Conservation (phyloP, 2,329 filamentous ascomycete species). For the Talaromyces sp. region DNA sequence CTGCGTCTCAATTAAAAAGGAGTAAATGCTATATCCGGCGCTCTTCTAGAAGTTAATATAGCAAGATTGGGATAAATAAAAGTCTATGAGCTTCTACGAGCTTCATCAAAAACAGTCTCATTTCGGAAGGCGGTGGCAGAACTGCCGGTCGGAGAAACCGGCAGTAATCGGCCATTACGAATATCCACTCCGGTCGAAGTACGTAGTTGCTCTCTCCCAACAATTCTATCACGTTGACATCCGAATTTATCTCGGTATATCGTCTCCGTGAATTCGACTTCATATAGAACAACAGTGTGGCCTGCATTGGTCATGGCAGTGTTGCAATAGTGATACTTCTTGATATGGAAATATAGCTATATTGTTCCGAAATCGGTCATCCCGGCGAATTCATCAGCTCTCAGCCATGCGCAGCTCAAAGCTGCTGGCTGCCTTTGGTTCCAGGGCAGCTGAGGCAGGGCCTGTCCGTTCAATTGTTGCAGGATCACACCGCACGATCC, state of each 20-base stretch:
- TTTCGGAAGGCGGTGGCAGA: constrained; percentile 11
- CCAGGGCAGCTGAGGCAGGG: constrained; percentile 9
- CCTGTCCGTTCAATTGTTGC: constrained; percentile 5
- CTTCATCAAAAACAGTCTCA: constrained; percentile 5
- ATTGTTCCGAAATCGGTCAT: constrained; percentile 26
- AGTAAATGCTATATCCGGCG: neutral
- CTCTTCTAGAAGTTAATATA: neutral
- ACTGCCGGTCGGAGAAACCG: constrained; percentile 5
- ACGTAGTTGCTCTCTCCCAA: neutral
- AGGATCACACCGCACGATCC: neutral
- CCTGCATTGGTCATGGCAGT: constrained; percentile 22
- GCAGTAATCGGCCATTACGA: constrained; percentile 4
- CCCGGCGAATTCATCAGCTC: constrained; percentile 24
- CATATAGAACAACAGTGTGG: neutral
- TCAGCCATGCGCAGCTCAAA: constrained; percentile 43
- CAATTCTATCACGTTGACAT: constrained; percentile 3
- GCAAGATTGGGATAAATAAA: neutral
- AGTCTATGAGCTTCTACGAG: constrained; percentile 10
- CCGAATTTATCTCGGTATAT: neutral
- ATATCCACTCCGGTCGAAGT: constrained; percentile 4
- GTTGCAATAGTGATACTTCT: constrained; percentile 18
- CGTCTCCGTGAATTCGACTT: neutral
- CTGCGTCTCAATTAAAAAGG: too few relatives aligned
- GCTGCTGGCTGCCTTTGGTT: constrained; percentile 35
- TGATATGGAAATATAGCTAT: constrained; percentile 33